Percentiles rank a stretch among this genome's conserved stretches.
Conservation (phyloP, 2,329 filamentous ascomycete genomes). For the Dactylellina parvicollis region DNA sequence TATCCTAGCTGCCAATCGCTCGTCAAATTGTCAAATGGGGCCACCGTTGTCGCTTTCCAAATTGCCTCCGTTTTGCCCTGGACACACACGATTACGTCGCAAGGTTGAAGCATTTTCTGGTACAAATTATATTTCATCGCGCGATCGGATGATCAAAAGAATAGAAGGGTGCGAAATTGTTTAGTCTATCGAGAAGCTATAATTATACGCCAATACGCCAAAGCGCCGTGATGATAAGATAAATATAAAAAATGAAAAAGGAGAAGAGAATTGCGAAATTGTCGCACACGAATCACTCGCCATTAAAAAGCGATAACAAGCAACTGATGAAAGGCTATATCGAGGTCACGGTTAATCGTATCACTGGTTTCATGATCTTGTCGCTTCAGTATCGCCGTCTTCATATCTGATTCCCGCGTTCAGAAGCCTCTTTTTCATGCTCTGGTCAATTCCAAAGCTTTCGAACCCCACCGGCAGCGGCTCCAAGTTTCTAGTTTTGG, state of each 20-base stretch:
- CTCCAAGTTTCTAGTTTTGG: neutral
- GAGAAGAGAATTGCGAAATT: neutral
- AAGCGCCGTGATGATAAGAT: no score
- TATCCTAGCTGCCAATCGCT: neutral
- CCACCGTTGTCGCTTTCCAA: neutral
- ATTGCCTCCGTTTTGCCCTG: conserved; percentile 15
- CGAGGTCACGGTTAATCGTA: neutral
- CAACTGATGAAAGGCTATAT: no score
- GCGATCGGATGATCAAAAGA: no score
- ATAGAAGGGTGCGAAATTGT: no score
- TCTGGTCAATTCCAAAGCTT: conserved; percentile 4
- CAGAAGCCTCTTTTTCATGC: neutral
- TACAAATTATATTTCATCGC: no score
- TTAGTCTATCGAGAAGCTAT: neutral
- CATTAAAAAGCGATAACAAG: no score
- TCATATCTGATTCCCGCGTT: conserved; percentile 7
- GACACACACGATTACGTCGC: no score
- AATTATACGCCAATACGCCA: neutral
- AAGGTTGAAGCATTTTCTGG: no score
- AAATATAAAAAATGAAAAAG: neutral
- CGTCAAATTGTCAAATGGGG: no score
- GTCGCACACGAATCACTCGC: no score
- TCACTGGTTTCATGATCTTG: neutral
- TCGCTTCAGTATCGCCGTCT: neutral
- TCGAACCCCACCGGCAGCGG: conserved; percentile 18